These are phyloP conservation scores for Thelonectria rubi DNA, from an alignment of 2,329 filamentous ascomycete genomes.

Conservation along the genomic window DNA sequence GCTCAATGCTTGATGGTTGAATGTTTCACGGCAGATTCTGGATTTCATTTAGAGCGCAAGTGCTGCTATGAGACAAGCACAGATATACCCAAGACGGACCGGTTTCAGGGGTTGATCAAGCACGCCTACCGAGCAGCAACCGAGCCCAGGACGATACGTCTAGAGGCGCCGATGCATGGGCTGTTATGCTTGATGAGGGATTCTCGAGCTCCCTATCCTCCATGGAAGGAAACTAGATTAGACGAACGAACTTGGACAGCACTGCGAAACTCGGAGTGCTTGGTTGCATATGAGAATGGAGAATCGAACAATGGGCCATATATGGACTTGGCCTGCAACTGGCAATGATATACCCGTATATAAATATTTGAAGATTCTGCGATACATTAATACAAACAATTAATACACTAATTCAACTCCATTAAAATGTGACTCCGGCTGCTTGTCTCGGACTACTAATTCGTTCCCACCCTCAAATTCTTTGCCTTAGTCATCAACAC, in stretches of 20 bases:
- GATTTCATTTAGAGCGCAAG: not conserved
- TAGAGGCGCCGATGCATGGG: not conserved
- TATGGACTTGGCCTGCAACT: not conserved
- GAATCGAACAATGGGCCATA: no score
- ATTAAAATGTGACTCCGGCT: no score
- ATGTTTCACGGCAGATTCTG: not conserved
- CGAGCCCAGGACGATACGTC: not conserved
- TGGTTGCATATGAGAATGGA: no score
- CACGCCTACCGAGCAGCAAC: not conserved
- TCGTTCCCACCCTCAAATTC: not conserved
- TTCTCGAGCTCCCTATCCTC: no score
- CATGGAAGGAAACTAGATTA: no score
- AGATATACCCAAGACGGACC: not conserved
- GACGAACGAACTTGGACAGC: no score
- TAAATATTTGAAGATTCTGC: not conserved
- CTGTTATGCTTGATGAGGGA: no score
- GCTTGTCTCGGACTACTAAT: not conserved
- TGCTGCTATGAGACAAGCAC: not conserved
- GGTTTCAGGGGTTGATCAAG: not conserved
- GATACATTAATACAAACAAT: not conserved
- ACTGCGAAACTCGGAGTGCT: no score
- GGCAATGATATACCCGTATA: not conserved
- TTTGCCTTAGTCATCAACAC: slow-evolving; percentile 18
- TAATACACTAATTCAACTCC: not conserved
- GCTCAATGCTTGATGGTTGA: slow-evolving; percentile 59